Evolutionary conservation across 2,329 filamentous ascomycete species (phyloP).

Genomic region (Hypoxylon sp.): DNA sequence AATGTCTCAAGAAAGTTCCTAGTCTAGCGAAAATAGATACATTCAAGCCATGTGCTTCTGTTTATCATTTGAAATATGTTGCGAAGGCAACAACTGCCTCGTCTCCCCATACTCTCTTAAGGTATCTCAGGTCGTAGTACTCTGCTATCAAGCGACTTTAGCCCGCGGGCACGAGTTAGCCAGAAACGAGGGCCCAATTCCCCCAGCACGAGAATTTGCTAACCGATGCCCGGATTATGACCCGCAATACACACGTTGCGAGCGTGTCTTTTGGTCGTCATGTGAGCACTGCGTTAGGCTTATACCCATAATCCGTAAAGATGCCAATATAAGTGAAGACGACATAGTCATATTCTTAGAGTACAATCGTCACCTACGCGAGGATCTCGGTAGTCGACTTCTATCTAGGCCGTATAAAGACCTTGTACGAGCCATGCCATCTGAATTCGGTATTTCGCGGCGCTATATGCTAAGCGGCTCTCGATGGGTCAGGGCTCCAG

Average conservation of each 20-base stretch:
- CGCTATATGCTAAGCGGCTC: constrained; percentile 30
- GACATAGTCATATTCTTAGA: neutral
- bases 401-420: constrained; percentile 18
- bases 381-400: neutral
- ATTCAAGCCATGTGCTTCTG: constrained; percentile 17
- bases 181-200: neutral
- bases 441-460: constrained; percentile 18
- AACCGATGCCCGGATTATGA: constrained; percentile 3
- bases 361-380: constrained; percentile 15
- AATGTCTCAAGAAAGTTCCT: too few relatives aligned
- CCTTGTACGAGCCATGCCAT: constrained; percentile 9
- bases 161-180: neutral
- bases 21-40: neutral
- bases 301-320: neutral
- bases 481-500: constrained; percentile 20
- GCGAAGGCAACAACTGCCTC: neutral
- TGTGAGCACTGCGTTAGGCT: constrained; percentile 21
- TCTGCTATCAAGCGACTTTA: constrained; percentile 1
- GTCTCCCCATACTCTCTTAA: constrained; percentile 18
- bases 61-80: constrained; percentile 31
- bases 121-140: neutral
- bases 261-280: constrained; percentile 32
- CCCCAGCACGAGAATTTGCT: neutral
- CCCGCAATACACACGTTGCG: neutral
- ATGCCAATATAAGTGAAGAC: neutral